phyloP scores from a whole-genome alignment of 177 flowering plant genomes.

The Vitis hybrid region DNA sequence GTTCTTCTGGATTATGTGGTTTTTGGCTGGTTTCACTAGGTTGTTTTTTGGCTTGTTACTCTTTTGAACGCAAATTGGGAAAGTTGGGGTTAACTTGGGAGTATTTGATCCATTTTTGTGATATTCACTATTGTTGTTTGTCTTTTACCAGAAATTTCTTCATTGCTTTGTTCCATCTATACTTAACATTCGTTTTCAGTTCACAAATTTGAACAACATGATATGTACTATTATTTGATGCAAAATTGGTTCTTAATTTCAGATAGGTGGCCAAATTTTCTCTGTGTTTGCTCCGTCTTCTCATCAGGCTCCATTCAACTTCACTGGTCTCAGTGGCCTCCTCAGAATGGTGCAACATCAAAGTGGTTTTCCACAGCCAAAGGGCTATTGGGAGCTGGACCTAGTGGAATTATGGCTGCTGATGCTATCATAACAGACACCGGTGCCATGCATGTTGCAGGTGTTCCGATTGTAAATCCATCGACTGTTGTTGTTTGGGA shows the following conservation, averaged over 20 bases:
- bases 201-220: background rate
- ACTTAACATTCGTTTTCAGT: background rate
- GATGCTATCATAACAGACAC: constrained; percentile 98
- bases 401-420: constrained; percentile 99
- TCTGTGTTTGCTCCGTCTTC: constrained; percentile 96
- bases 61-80: background rate
- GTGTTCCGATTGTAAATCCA: constrained; percentile 98
- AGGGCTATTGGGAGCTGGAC: constrained; percentile 98
- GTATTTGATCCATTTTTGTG: too few relatives aligned
- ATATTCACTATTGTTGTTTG: too few relatives aligned
- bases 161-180: too few relatives aligned
- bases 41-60: too few relatives aligned
- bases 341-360: constrained; percentile 45
- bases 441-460: constrained; percentile 98
- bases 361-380: constrained; percentile 97
- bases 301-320: constrained; percentile 98
- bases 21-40: too few relatives aligned
- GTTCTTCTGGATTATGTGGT: too few relatives aligned
- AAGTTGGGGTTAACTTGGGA: background rate
- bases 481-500: constrained; percentile 99
- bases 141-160: too few relatives aligned
- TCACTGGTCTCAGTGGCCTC: constrained; percentile 96
- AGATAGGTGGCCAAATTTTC: constrained; percentile 99
- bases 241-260: constrained; percentile 33
- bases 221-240: background rate